A percentile compares a stretch with the other conserved stretches of the same genome.
Conservation (phyloP, 75 land plant genomes). For the Cunninghamia lanceolata region DNA sequence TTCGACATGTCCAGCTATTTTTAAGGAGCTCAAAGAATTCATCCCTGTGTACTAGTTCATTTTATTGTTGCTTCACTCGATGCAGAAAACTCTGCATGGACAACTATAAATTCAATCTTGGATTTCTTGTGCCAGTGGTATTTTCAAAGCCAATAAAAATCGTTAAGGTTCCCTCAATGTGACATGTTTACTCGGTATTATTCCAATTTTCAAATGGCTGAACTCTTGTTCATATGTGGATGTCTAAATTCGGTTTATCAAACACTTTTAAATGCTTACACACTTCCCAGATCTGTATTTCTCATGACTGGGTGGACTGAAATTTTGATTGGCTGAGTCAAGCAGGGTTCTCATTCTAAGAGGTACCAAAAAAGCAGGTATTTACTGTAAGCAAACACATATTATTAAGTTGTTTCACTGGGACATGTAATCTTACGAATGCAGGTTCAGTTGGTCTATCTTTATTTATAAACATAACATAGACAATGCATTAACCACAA, state of each 20-base stretch:
- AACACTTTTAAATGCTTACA: not conserved
- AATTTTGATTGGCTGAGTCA: not conserved
- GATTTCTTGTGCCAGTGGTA: not conserved
- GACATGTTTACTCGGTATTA: not conserved
- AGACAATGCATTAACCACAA: not conserved
- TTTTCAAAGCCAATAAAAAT: not conserved
- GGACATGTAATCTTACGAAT: not conserved
- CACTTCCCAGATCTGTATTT: not conserved
- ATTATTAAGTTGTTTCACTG: not conserved
- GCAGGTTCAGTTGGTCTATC: not conserved
- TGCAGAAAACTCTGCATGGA: constrained; percentile 5
- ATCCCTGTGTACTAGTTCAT: not conserved
- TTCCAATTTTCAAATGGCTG: not conserved
- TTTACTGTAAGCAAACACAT: not conserved
- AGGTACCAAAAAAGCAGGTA: not conserved
- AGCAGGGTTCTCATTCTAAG: not conserved
- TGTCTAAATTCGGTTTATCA: not conserved
- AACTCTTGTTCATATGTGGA: not conserved
- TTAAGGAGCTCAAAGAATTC: not conserved
- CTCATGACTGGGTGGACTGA: not conserved
- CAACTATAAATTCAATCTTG: not conserved
- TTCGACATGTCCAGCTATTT: not conserved
- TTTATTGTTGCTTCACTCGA: not conserved
- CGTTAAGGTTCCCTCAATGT: not conserved
- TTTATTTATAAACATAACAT: not conserved